Evolutionary conservation across 2,329 filamentous ascomycete genomes (phyloP).

Genomic region (Fusarium vanettenii): DNA sequence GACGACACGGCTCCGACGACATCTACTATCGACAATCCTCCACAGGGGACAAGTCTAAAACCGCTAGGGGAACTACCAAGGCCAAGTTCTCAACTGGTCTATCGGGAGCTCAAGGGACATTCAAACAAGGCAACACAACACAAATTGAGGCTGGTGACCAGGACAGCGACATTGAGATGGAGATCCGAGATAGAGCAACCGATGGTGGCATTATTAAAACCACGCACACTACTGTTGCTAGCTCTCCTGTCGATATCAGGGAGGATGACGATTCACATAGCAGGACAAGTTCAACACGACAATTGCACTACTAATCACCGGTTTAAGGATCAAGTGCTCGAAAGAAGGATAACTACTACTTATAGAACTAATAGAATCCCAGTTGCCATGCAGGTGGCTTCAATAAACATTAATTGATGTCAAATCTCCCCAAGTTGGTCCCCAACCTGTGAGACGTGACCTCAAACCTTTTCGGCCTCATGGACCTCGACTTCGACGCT

Average conservation of each 20-base stretch:
- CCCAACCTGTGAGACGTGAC: not conserved
- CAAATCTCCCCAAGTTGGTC: not conserved
- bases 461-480: slow-evolving; percentile 26
- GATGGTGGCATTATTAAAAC: slow-evolving; percentile 33
- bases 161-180: slow-evolving; percentile 12
- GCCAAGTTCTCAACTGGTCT: not conserved
- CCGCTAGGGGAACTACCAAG: not conserved
- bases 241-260: not conserved
- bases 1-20: not conserved
- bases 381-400: not conserved
- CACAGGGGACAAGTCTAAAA: not conserved
- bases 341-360: not conserved
- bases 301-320: slow-evolving; percentile 14
- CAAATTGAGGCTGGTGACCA: slow-evolving; percentile 19
- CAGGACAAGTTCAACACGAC: slow-evolving; percentile 23
- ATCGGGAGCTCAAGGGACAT: not conserved
- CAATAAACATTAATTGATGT: slow-evolving; percentile 1
- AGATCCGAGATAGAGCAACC: not conserved
- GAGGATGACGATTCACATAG: slow-evolving; percentile 23
- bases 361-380: not conserved
- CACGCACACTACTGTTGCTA: slow-evolving; percentile 33
- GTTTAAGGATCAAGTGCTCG: not conserved
- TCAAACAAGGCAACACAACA: not conserved
- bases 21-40: slow-evolving; percentile 19
- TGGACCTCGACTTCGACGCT: slow-evolving; percentile 22